Evolutionary conservation across 768 basidiomycete species (phyloP), one percentile per base, ranked within the genome.

Genomic region (Lanmaoa pseudosensibilis): DNA sequence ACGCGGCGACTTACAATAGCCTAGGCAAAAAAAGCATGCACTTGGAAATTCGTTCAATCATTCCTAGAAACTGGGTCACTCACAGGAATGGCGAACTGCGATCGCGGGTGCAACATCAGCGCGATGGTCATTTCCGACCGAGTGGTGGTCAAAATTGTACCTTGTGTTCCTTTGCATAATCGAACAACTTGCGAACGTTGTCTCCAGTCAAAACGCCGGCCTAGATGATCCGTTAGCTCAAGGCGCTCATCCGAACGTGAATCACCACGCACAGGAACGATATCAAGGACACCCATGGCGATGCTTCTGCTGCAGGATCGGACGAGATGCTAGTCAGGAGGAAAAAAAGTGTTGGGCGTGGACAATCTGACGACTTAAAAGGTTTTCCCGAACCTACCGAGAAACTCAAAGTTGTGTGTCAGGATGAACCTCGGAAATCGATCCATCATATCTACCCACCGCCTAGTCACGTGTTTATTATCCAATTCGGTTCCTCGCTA

Each of bases 151-250:
- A 18, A 27, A n/a, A 53, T 39, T 65, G 81, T 60, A 93, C 96
- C 80, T 94, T 79, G 74, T 98, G 70, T 65, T 86, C 83, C 67
- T 88, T 90, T 44, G 95, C 96, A 73, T 96, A 97, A 65, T 96
- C 87, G 72, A 98, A 96, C 70, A 99, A 76, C 75, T 94, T 95
- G 76, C 93, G 86, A 66, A 93, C 90, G 72, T 98, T 84, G 64
- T 95, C 90, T 74, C 96, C 96, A 57, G 94, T 95, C 71, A 99
- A 76, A 59, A 99, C 96, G 62, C 96, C 96, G 73, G 93, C 80
- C 94, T 96, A 48, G 50, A 55, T 43, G 18, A 51, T 38, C 4
- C 46, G 43, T 57, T 30, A 55, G 45, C 58, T 64, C 53, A 21
- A 34, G 19, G 34, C 46, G 21, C 13, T 10, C 37, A 8, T 45